A percentile compares a stretch with the other conserved stretches of the same genome.
Evolutionary conservation across 352 stramenopile species (phyloP).

Genomic region (Pythium grandisporangium): DNA sequence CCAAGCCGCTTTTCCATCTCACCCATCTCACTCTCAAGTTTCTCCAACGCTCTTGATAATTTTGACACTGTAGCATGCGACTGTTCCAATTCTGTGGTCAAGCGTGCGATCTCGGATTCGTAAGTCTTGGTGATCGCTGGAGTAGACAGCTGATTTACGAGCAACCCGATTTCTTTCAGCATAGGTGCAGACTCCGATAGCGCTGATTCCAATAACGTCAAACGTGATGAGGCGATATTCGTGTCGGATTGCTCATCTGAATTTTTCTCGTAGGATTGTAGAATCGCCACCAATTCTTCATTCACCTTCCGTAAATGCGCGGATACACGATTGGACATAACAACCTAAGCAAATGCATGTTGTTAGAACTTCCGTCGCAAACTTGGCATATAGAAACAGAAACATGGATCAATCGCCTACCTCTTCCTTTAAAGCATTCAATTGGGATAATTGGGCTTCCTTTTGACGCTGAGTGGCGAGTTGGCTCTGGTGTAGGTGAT

Average conservation of each 20-base stretch:
- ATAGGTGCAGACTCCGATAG: constrained; percentile 38
- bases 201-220: constrained; percentile 32
- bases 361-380: too few relatives aligned
- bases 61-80: constrained; percentile 35
- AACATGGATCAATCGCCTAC: too few relatives aligned
- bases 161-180: constrained; percentile 26
- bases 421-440: too few relatives aligned
- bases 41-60: constrained; percentile 52
- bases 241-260: constrained; percentile 20
- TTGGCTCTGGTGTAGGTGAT: too few relatives aligned
- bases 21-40: constrained; percentile 46
- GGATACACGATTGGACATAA: constrained; percentile 12
- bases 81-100: constrained; percentile 35
- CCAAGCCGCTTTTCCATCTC: constrained; percentile 67
- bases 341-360: too few relatives aligned
- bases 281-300: constrained; percentile 44
- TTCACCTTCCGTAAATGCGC: constrained; percentile 43
- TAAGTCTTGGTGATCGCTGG: constrained; percentile 17
- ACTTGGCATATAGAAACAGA: too few relatives aligned
- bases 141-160: constrained; percentile 10
- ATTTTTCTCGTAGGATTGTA: constrained; percentile 54
- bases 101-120: constrained; percentile 28
- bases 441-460: too few relatives aligned
- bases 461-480: too few relatives aligned
- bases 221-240: constrained; percentile 14